Percentiles rank a stretch among this genome's conserved stretches.
Evolutionary conservation across 352 stramenopile species (phyloP).

Genomic region (Phytophthora cryptogea): DNA sequence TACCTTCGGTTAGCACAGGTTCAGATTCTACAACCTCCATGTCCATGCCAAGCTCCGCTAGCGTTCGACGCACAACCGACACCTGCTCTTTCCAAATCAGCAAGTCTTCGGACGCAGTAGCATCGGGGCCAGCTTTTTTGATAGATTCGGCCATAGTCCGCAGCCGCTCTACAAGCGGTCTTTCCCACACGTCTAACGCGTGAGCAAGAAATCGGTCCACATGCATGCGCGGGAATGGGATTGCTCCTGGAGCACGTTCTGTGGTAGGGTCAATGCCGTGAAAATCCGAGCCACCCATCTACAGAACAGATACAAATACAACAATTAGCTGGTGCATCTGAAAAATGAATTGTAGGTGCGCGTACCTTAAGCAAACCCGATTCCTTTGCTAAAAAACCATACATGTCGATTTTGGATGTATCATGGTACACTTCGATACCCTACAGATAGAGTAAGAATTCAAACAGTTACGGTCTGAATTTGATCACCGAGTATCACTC

Average conservation of each 20-base stretch:
- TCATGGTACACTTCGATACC: conserved; percentile 87
- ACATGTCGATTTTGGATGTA: conserved; percentile 81
- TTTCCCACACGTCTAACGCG: conserved; percentile 69
- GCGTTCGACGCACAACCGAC: conserved; percentile 31
- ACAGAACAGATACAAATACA: conserved; percentile 4
- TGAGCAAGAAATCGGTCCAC: conserved; percentile 75
- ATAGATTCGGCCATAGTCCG: conserved; percentile 35
- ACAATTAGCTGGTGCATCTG: neutral
- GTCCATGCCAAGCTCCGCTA: conserved; percentile 37
- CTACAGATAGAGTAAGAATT: conserved; percentile 28
- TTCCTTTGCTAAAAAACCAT: conserved; percentile 74
- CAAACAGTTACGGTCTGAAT: neutral
- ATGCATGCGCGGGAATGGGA: conserved; percentile 73
- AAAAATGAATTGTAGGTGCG: neutral
- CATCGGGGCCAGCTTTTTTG: conserved; percentile 14
- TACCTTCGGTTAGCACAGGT: conserved; percentile 2
- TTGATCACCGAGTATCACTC: neutral
- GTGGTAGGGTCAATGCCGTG: conserved; percentile 77
- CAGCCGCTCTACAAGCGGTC: conserved; percentile 54
- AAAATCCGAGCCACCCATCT: conserved; percentile 86
- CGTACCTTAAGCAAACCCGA: conserved; percentile 70
- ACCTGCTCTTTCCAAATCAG: conserved; percentile 66
- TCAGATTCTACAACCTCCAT: conserved; percentile 28
- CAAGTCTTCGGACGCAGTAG: conserved; percentile 32
- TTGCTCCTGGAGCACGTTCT: conserved; percentile 73